Base-by-base conservation (phyloP, 2,329 filamentous ascomycete genomes). In the Aplosporella prunicola region DNA sequence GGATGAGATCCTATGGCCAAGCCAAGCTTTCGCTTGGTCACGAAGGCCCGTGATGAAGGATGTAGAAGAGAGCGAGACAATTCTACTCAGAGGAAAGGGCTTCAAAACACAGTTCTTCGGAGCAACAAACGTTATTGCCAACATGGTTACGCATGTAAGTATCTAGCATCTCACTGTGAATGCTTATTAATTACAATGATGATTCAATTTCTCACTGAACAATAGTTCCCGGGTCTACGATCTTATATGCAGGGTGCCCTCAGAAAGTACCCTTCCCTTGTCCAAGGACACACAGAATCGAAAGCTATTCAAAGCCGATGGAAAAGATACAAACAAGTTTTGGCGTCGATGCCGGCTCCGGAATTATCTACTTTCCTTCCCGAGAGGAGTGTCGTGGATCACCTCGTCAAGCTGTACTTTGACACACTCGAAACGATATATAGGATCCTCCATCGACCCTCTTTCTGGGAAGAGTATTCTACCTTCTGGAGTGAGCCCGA, bases 91-190 rank as follows among this genome's bases (percentile, higher is more conserved):
- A 40, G 63, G 62, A 1, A 64, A 57, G 37, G 54, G 54, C 1
- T 67, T 66, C 52, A 66, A 64, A 45, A 64, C 64, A 1, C 58
- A 61, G 11, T 67, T 64, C 42, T 58, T 62, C 39, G 64, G 64
- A 5, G 53, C 56, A 5, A 65, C 62, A 4, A 61, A 63, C 42
- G 48, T 62, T 2, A 52, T 60, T 40, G 56, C 50, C 41, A 29
- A 31, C 32, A 43, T 54, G 9, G 49, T 60, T 9, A 49, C 47
- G 9, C 52, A 56, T 47, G 58, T 61, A 53, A 35, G 38, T 40
- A 3, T 17, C 13, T 8, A 20, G 20, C 3, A 45, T 47, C 10
- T 31, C 35, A 8, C 27, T 45, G n/a, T 13, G 27, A 9, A 30
- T 9, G 27, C 9, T 13, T 13, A 30, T 8, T 8, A 17, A 17